phyloP scores from a whole-genome alignment of 139 green algal species.

The Deuterostichococcus epilithicus region DNA sequence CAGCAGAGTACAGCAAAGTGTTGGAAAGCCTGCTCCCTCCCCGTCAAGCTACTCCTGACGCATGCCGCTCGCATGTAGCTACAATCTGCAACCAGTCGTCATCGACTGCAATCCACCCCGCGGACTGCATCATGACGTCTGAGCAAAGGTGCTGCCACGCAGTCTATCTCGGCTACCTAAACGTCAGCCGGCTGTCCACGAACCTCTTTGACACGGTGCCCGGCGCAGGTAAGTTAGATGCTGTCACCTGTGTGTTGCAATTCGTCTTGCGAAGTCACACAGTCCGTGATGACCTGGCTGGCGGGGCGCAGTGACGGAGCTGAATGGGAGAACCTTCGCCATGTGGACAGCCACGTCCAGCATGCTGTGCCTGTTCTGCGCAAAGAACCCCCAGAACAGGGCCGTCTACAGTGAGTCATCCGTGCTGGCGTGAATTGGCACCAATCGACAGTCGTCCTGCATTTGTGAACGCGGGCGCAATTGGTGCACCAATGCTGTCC shows the following conservation, averaged over 20 bases:
- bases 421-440: background rate
- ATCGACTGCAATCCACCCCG: no score
- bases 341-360: constrained; percentile 79
- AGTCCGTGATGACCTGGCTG: background rate
- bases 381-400: constrained; percentile 57
- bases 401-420: constrained; percentile 69
- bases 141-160: no score
- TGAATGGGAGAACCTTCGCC: constrained; percentile 78
- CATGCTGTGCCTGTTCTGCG: constrained; percentile 75
- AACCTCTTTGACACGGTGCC: background rate
- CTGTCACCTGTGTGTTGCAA: background rate
- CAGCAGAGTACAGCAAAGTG: no score
- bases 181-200: background rate
- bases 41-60: no score
- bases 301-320: constrained; percentile 58
- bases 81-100: no score
- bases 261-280: background rate
- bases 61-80: no score
- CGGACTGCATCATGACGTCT: no score
- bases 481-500: no score
- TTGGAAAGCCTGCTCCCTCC: no score
- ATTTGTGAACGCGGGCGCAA: no score
- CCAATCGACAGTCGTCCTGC: no score
- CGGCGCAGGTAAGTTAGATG: constrained; percentile 2
- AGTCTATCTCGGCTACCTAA: background rate